Conservation (phyloP, 176 grass and related monocot genomes). For the Eragrostis nindensis region DNA sequence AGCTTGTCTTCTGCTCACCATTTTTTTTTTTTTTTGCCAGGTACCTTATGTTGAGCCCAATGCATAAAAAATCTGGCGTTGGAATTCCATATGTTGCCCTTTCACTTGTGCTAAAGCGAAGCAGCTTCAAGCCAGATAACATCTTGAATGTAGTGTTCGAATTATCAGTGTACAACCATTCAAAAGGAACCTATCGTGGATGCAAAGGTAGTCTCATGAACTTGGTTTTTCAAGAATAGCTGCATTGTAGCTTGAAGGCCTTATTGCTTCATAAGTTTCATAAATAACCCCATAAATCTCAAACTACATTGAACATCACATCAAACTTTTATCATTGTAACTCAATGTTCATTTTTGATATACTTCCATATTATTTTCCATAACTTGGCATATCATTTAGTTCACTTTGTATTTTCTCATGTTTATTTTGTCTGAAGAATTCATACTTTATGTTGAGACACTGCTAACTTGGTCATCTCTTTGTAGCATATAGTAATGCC, state of each 20-base stretch:
- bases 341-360: background rate
- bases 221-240: background rate
- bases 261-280: constrained; percentile 6
- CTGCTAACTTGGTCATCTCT: background rate
- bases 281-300: background rate
- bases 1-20: background rate
- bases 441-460: too few relatives aligned
- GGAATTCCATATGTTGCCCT: constrained; percentile 30
- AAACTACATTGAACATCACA: background rate
- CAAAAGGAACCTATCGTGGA: constrained; percentile 9
- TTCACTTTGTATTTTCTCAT: background rate
- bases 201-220: constrained; percentile 30
- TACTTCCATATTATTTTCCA: background rate
- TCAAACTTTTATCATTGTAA: background rate
- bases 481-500: background rate
- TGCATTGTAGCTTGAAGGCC: background rate
- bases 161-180: constrained; percentile 39
- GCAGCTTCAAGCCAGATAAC: background rate
- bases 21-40: constrained; percentile 22
- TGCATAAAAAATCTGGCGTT: background rate
- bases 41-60: background rate
- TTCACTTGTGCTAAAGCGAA: background rate
- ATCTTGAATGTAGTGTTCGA: constrained; percentile 2
- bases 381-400: background rate
- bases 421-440: too few relatives aligned